Percentiles rank a stretch among this genome's conserved stretches.
Conservation (phyloP, 805 yeast species). For the Wickerhamomyces subpelliculosus region DNA sequence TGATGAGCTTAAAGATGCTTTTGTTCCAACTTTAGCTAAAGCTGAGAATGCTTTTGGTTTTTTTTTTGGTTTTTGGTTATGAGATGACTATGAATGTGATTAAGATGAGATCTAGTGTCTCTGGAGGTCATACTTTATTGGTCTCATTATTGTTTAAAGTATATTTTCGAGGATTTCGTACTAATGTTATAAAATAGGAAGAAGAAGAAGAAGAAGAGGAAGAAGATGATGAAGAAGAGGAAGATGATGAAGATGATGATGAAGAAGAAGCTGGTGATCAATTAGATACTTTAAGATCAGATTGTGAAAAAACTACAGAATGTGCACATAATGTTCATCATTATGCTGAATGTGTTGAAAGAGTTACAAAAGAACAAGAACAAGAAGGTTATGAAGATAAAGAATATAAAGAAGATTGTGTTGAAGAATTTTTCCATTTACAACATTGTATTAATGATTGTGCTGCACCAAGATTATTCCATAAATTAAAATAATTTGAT, state of each 20-base stretch:
- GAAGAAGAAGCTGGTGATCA: slow-evolving; percentile 67
- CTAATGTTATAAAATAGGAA: too few relatives aligned
- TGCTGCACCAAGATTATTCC: slow-evolving; percentile 84
- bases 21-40: slow-evolving; percentile 72
- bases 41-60: slow-evolving; percentile 53
- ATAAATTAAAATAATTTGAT: slow-evolving; percentile 70
- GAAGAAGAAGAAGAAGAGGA: slow-evolving; percentile 21
- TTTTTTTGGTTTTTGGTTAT: too few relatives aligned
- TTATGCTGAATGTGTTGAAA: slow-evolving; percentile 89
- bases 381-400: slow-evolving; percentile 76
- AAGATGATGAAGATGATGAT: slow-evolving; percentile 61
- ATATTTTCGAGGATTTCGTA: too few relatives aligned
- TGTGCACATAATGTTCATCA: slow-evolving; percentile 79
- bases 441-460: slow-evolving; percentile 90
- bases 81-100: too few relatives aligned
- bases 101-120: too few relatives aligned
- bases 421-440: slow-evolving; percentile 96
- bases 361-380: slow-evolving; percentile 84
- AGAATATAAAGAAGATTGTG: slow-evolving; percentile 91
- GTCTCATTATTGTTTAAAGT: too few relatives aligned
- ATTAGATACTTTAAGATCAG: slow-evolving; percentile 55
- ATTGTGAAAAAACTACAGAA: slow-evolving; percentile 59
- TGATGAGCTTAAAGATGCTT: slow-evolving; percentile 70
- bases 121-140: too few relatives aligned
- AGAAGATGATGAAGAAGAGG: slow-evolving; percentile 40